phyloP scores from a whole-genome alignment of 2,329 filamentous ascomycete genomes.

The Epichloe typhina region DNA sequence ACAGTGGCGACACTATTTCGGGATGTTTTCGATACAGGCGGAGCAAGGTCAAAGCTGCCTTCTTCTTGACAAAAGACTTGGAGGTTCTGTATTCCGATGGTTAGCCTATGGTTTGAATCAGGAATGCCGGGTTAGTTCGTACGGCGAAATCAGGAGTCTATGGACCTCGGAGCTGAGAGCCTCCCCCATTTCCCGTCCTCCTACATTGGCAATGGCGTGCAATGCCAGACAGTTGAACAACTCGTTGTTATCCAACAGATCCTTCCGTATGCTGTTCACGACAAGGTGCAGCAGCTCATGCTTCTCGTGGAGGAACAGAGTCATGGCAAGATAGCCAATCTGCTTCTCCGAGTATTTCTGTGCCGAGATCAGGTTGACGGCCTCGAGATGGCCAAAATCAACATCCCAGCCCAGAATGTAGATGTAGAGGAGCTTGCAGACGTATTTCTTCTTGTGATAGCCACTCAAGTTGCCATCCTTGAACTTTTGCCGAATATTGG shows the following conservation, averaged over 20 bases:
- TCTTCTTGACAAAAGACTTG: constrained; percentile 98
- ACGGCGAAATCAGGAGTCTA: constrained; percentile 87
- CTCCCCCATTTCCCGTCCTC: constrained; percentile 96
- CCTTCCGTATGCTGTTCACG: constrained; percentile 96
- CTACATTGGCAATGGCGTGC: constrained; percentile 96
- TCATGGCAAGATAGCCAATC: constrained; percentile 96
- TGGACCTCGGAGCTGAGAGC: constrained; percentile 86
- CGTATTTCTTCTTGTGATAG: constrained; percentile 99
- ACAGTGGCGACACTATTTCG: constrained; percentile 87
- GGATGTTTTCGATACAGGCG: constrained; percentile 91
- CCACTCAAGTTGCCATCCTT: constrained; percentile 88
- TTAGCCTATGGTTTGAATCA: not conserved
- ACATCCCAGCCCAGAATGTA: constrained; percentile 99
- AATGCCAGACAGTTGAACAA: constrained; percentile 93
- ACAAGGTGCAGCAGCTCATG: constrained; percentile 93
- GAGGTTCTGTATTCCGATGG: constrained; percentile 36
- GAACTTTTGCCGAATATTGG: constrained; percentile 97
- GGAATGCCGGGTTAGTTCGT: constrained; percentile 23
- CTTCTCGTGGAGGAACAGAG: constrained; percentile 90
- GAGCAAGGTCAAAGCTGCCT: constrained; percentile 85
- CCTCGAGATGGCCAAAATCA: constrained; percentile 96
- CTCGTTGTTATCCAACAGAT: constrained; percentile 88
- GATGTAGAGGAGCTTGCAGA: constrained; percentile 98
- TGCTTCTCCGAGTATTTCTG: constrained; percentile 98
- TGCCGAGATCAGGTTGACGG: constrained; percentile 92